Evolutionary conservation across 345 rosid genomes (phyloP), one percentile per base, ranked within the genome.

Genomic region (Eutrema heterophyllum): DNA sequence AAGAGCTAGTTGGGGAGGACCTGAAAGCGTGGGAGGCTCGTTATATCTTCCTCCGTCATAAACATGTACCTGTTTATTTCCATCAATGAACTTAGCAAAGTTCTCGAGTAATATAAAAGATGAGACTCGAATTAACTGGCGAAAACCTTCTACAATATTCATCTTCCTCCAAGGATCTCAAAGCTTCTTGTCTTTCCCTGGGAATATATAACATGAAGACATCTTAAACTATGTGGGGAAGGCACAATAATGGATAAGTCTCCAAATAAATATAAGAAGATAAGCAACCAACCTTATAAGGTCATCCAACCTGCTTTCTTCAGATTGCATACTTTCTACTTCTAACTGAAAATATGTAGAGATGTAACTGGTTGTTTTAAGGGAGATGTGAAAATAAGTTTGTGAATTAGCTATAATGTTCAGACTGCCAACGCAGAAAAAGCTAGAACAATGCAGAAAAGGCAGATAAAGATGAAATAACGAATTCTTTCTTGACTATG

Each of bases 11-110:
- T 43, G 72, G 46, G 6, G 64, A 80, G 63, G 68, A 90, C 97
- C 90, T 88, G 82, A 82, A 88, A 87, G 76, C 72, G 72, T 15
- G 90, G 83, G 72, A 85, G 79, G 78, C 79, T 77, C 3, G 79
- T 60, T 46, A 90, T 82, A 81, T 88, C 92, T 71, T 88, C 85
- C 80, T 82, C 82, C 0, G 85, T 83, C 76, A 90, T 56, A 75
- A 88, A 87, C 60, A 87, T 77, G 83, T 80, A 79, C 83, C 96
- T 90, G 79, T 60, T 46, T 26, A 67, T 41, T 44, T 61, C 49
- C 58, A 48, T 48, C 69, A 73, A 30, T 58, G 38, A 46, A 43
- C 15, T 73, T 64, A 64, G 44, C 64, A 30, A 73, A 52, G 15
- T 11, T 33, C 21, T 64, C 3, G 24, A 49, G 26, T 6, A 79